Evolutionary conservation across 805 yeast species (phyloP).

Genomic region (Teunomyces aglyptinius): DNA sequence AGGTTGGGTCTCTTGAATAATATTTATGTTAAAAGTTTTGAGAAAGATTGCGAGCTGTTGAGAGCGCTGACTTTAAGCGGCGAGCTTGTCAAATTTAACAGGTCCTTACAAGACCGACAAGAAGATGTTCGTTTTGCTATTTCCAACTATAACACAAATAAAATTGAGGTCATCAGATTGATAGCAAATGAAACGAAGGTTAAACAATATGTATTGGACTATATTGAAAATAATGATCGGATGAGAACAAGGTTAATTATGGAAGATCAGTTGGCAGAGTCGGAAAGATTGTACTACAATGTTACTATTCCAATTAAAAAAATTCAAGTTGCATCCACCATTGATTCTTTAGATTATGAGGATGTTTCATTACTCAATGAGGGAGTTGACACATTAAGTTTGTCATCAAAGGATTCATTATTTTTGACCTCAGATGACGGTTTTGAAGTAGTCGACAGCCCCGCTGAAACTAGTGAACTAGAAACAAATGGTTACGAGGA

Average conservation of each 20-base stretch:
- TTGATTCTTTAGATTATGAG: constrained; percentile 13
- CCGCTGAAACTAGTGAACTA: constrained; percentile 16
- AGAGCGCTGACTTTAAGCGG: constrained; percentile 34
- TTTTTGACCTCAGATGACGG: constrained; percentile 23
- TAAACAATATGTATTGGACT: constrained; percentile 53
- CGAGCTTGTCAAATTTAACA: constrained; percentile 49
- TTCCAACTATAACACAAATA: constrained; percentile 47
- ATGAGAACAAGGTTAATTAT: constrained; percentile 62
- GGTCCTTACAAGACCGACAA: constrained; percentile 62
- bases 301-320: constrained; percentile 36
- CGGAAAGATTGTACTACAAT: constrained; percentile 42
- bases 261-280: constrained; percentile 47
- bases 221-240: constrained; percentile 66
- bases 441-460: constrained; percentile 47
- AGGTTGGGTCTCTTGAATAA: constrained; percentile 29
- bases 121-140: constrained; percentile 55
- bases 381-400: constrained; percentile 27
- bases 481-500: constrained; percentile 46
- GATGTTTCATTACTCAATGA: constrained; percentile 11
- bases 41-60: constrained; percentile 35
- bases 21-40: constrained; percentile 32
- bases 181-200: constrained; percentile 16
- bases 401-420: constrained; percentile 14
- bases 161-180: constrained; percentile 48
- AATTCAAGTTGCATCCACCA: constrained; percentile 16